Percentiles rank a stretch among this genome's conserved stretches.
phyloP scores from a whole-genome alignment of 2,329 filamentous ascomycete species.

The Zymoseptoria brevis region DNA sequence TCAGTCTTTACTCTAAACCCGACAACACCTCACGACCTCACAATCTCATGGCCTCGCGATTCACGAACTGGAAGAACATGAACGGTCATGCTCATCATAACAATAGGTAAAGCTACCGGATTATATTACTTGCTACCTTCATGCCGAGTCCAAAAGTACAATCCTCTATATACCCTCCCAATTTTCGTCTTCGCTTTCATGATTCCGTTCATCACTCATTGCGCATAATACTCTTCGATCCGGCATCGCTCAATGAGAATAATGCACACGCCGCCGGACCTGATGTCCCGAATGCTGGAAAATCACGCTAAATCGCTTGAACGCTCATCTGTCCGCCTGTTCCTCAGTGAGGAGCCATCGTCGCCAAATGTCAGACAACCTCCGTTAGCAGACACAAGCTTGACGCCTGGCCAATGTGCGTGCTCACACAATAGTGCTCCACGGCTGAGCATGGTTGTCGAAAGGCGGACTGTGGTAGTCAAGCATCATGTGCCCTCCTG shows the following conservation, averaged over 20 bases:
- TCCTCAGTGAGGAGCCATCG: neutral
- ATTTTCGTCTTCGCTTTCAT: neutral
- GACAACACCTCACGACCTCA: neutral
- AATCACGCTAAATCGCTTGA: neutral
- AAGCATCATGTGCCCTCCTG: conserved; percentile 9
- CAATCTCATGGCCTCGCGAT: no score
- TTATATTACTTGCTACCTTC: neutral
- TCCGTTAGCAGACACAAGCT: neutral
- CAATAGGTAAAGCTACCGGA: neutral
- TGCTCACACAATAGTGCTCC: neutral
- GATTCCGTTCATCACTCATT: neutral
- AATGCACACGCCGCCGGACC: neutral
- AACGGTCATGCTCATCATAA: no score
- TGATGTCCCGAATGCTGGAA: neutral
- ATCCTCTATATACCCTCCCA: neutral
- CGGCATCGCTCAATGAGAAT: neutral
- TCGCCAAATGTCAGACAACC: neutral
- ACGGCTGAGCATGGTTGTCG: neutral
- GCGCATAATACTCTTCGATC: neutral
- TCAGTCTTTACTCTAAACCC: neutral
- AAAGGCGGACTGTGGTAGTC: conserved; percentile 6
- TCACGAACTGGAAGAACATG: no score
- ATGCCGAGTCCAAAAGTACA: neutral
- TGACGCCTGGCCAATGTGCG: neutral
- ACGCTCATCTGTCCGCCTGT: neutral